Evolutionary conservation across 225 moss, liverwort and hornwort species (phyloP).

Genomic region (Neckera pumila): DNA sequence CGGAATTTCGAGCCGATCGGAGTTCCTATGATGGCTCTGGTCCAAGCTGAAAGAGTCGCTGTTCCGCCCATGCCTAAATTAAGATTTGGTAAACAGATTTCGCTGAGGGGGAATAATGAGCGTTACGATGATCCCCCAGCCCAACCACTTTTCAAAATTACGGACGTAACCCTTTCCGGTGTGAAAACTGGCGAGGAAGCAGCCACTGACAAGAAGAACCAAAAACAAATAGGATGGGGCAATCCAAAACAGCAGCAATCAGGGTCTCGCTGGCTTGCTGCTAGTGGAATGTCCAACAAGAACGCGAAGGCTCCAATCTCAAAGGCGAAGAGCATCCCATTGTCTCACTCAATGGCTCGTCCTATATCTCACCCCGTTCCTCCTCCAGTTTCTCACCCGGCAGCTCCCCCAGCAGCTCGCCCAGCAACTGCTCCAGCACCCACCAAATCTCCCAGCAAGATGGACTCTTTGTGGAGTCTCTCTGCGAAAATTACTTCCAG

Average conservation of each 20-base stretch:
- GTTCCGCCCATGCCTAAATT: slow-evolving; percentile 84
- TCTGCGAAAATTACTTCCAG: slow-evolving; percentile 35
- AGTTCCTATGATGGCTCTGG: slow-evolving; percentile 99
- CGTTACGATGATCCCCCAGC: slow-evolving; percentile 47
- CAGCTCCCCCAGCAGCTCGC: not conserved
- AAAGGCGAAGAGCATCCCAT: slow-evolving; percentile 24
- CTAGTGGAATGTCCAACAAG: slow-evolving; percentile 96
- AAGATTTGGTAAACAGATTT: slow-evolving; percentile 55
- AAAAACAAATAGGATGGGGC: slow-evolving; percentile 65
- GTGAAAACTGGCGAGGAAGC: slow-evolving; percentile 56
- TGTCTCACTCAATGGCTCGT: not conserved
- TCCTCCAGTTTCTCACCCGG: not conserved
- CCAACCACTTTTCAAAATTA: slow-evolving; percentile 71
- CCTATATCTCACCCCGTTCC: not conserved
- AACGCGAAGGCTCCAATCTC: slow-evolving; percentile 40
- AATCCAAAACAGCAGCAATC: slow-evolving; percentile 87
- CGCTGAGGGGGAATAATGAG: slow-evolving; percentile 68
- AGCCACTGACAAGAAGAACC: slow-evolving; percentile 31
- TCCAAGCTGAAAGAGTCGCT: slow-evolving; percentile 89
- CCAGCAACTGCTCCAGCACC: not conserved
- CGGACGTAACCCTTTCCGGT: slow-evolving; percentile 84
- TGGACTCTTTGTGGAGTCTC: slow-evolving; percentile 46
- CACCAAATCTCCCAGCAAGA: slow-evolving; percentile 12
- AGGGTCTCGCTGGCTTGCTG: slow-evolving; percentile 93
- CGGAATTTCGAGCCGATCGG: slow-evolving; percentile 86